These are phyloP conservation scores for Solanum neorickii DNA, from an alignment of 257 asterid species.

Conservation along the genomic window DNA sequence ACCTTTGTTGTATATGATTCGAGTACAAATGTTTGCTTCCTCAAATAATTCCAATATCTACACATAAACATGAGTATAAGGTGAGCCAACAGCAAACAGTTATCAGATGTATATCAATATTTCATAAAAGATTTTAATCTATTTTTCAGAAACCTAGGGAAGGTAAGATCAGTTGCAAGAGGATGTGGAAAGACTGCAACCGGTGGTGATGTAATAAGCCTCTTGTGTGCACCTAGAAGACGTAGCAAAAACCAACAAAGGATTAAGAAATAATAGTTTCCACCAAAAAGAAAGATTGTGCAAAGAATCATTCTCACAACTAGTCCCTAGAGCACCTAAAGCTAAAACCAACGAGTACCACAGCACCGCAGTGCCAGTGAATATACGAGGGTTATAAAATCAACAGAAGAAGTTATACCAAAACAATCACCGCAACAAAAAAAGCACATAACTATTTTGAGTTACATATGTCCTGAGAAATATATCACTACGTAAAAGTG, in stretches of 20 bases:
- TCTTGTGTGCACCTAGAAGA: slow-evolving; percentile 69
- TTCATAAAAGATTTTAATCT: neutral
- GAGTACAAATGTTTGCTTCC: slow-evolving; percentile 96
- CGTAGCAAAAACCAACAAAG: slow-evolving; percentile 13
- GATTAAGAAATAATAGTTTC: neutral
- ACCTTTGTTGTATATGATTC: slow-evolving; percentile 81
- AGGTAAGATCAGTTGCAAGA: slow-evolving; percentile 89
- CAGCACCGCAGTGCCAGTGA: neutral
- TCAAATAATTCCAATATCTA: slow-evolving; percentile 97
- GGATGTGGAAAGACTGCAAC: slow-evolving; percentile 99
- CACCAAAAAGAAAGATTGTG: neutral
- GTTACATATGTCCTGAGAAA: neutral
- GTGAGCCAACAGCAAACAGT: neutral
- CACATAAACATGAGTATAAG: neutral
- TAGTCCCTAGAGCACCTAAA: neutral
- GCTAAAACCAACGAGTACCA: neutral
- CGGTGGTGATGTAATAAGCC: slow-evolving; percentile 89
- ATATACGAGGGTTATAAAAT: neutral
- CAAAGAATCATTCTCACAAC: neutral
- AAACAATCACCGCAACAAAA: neutral
- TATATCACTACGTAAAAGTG: neutral
- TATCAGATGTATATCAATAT: neutral
- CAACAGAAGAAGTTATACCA: neutral
- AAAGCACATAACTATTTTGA: neutral
- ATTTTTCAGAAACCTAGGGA: slow-evolving; percentile 56